A percentile compares a stretch with the other conserved stretches of the same genome.
These are phyloP conservation scores for Croton laevigatus DNA, from an alignment of 441 rosid species.

Conservation along the genomic window DNA sequence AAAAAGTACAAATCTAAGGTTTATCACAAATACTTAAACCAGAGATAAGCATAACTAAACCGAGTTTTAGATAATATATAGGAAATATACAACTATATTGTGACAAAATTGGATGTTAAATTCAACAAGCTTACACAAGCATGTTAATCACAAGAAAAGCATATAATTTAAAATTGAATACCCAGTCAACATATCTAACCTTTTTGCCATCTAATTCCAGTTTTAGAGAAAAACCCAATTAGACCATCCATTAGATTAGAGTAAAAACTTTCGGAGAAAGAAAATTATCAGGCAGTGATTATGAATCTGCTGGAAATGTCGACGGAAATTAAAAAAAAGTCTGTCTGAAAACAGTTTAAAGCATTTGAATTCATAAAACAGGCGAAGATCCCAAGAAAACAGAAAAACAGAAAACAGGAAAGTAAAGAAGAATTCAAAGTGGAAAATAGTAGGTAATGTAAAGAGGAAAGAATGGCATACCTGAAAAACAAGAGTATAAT, in stretches of 20 bases:
- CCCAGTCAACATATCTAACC: neutral
- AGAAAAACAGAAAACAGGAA: neutral
- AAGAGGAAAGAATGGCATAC: constrained; percentile 7
- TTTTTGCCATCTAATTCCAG: neutral
- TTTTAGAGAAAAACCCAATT: constrained; percentile 1
- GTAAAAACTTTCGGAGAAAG: constrained; percentile 1
- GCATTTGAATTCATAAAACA: neutral
- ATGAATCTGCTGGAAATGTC: neutral
- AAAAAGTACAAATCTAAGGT: neutral
- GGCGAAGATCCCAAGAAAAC: constrained; percentile 8
- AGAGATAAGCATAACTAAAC: neutral
- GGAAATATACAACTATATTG: neutral
- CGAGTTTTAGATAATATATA: neutral
- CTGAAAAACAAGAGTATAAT: constrained; percentile 5
- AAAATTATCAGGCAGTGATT: neutral
- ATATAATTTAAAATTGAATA: neutral
- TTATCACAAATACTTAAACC: neutral
- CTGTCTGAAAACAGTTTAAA: neutral
- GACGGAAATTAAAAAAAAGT: neutral
- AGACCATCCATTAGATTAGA: neutral
- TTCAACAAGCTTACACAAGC: neutral
- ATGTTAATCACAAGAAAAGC: neutral
- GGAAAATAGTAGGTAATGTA: neutral
- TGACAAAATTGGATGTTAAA: neutral
- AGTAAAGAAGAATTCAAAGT: neutral